phyloP scores from a whole-genome alignment of 306 rosid genomes.

The Pueraria montana region DNA sequence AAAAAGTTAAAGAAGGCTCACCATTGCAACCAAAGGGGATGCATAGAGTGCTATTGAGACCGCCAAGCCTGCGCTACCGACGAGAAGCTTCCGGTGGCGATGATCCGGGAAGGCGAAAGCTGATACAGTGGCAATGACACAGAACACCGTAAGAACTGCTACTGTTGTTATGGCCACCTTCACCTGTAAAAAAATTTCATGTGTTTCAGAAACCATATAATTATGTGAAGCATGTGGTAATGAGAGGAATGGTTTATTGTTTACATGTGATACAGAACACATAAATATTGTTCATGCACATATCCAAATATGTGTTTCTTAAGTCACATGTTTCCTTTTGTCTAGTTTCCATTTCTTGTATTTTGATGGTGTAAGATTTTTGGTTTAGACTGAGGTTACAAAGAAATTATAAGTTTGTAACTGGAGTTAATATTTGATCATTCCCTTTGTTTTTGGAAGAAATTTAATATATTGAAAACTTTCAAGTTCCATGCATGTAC shows the following conservation, averaged over 20 bases:
- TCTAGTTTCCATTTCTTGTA: not conserved
- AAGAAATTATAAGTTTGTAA: not conserved
- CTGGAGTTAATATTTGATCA: not conserved
- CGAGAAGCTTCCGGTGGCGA: constrained; percentile 68
- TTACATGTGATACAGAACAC: not conserved
- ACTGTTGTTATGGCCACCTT: constrained; percentile 53
- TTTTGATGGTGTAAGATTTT: not conserved
- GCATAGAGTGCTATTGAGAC: constrained; percentile 72
- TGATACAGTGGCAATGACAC: constrained; percentile 59
- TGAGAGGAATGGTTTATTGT: not conserved
- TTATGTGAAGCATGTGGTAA: not conserved
- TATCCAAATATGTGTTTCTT: not conserved
- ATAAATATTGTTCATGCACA: not conserved
- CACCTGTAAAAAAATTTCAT: constrained; percentile 53
- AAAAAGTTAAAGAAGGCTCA: constrained; percentile 45
- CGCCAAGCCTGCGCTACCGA: constrained; percentile 71
- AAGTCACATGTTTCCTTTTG: not conserved
- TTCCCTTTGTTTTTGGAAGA: not conserved
- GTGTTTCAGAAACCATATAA: not conserved
- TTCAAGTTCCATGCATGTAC: not conserved
- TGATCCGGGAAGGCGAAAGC: constrained; percentile 64
- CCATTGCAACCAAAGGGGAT: constrained; percentile 82
- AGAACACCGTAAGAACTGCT: constrained; percentile 52
- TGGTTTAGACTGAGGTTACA: not conserved
- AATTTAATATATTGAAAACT: not conserved